Evolutionary conservation across 805 yeast species (phyloP), one percentile per base, ranked within the genome.

Genomic region (Candida manassasensis): DNA sequence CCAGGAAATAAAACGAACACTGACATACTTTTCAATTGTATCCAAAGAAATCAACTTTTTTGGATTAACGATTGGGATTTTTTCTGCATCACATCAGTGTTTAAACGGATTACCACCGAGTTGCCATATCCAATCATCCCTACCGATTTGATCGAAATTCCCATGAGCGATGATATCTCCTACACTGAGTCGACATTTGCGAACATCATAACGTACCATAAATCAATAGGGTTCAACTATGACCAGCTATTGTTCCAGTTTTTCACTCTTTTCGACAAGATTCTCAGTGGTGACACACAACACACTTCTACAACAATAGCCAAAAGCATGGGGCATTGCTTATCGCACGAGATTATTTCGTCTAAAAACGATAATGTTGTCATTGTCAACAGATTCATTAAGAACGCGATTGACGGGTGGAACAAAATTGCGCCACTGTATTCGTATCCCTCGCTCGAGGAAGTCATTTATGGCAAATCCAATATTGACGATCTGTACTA

Each of bases 41-140:
- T 77, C 16, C 69, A 65, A 21, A 55, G 83, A 21, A 71, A 73
- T 48, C 84, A 78, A 52, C 46, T 67, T 21, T 50, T 78, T 19
- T 66, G 75, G 57, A 59, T 78, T 24, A 65, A 65, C 36, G 82
- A 78, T 49, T 79, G 77, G 66, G 77, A 77, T 34, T 63, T 80
- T 8, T 64, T 65, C 41, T 66, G 72, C 34, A 66, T 75, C n/a
- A 67, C 75, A 9, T 64, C 74, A 21, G 55, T 58, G 14, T 65
- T 65, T 49, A 71, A 71, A 46, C 52, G 66, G 33, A 57, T 72
- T 45, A 51, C 85, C 22, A 61, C 69, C 38, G 76, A 70, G 22
- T 64, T 79, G 22, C 74, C 81, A 0, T 44, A 48, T 9, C 78
- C 84, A 1, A 59, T 84, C 21, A 57, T 84, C 14, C 73, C 81